Evolutionary conservation across 257 asterid genomes (phyloP).

Genomic region (Buddleja alternifolia): DNA sequence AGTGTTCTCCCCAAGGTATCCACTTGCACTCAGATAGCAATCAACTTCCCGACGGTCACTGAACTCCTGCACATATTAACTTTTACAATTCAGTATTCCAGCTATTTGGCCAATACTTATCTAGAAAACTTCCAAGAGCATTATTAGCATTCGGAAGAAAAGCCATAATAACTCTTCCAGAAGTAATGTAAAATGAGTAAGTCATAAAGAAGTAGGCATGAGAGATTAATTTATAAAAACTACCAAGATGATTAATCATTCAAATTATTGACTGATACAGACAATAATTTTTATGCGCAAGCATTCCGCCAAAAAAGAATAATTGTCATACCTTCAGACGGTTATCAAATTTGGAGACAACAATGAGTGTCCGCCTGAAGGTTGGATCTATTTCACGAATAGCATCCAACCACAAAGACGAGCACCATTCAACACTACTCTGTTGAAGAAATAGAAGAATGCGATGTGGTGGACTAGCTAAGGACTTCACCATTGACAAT

Average conservation of each 20-base stretch:
- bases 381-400: conserved; percentile 94
- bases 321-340: conserved; percentile 73
- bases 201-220: conserved; percentile 3
- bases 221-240: too few species aligned
- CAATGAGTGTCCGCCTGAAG: conserved; percentile 79
- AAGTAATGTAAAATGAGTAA: not conserved
- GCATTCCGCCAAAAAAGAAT: not conserved
- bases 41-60: conserved; percentile 98
- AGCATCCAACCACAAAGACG: conserved; percentile 95
- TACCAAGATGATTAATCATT: not conserved
- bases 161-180: conserved; percentile 1
- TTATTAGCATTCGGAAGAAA: not conserved
- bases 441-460: conserved; percentile 97
- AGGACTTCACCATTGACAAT: conserved; percentile 89
- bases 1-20: conserved; percentile 92
- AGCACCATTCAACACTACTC: conserved; percentile 99
- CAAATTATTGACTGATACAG: too few species aligned
- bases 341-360: conserved; percentile 96
- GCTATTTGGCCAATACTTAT: not conserved
- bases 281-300: not conserved
- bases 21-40: conserved; percentile 94
- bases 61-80: conserved; percentile 65
- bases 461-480: conserved; percentile 97
- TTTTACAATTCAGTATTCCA: not conserved
- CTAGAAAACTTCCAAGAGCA: not conserved